Conservation (phyloP, 2,329 filamentous ascomycete species). For the Orbilia oligospora region DNA sequence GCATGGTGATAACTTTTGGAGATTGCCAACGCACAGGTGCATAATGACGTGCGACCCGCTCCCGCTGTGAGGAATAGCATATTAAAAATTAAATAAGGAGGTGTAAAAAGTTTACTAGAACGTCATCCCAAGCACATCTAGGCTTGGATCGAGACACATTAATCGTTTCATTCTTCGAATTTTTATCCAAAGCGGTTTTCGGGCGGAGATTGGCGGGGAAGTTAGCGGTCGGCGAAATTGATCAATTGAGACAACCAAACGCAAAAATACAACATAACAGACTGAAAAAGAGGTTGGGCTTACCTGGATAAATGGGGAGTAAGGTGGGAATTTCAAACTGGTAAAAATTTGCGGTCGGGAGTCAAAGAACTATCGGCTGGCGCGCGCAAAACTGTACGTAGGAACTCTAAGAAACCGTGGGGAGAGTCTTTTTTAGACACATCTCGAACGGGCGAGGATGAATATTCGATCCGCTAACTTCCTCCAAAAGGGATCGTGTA, state of each 20-base stretch:
- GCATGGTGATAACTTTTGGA: conserved; percentile 46
- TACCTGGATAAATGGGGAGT: conserved; percentile 2
- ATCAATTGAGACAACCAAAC: conserved; percentile 43
- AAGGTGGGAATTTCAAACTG: background rate
- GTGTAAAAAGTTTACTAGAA: conserved; percentile 48
- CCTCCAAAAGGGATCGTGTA: background rate
- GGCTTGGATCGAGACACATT: conserved; percentile 14
- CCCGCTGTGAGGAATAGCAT: conserved; percentile 52
- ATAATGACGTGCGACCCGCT: conserved; percentile 61
- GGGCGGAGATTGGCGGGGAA: conserved; percentile 9
- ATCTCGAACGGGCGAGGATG: background rate
- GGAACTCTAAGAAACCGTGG: background rate
- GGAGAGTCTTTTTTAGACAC: background rate
- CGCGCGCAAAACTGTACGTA: background rate
- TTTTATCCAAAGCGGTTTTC: conserved; percentile 23
- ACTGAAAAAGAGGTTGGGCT: conserved; percentile 32
- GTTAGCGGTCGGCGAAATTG: conserved; percentile 47
- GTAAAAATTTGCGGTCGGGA: conserved; percentile 43
- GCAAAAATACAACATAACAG: conserved; percentile 58
- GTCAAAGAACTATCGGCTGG: background rate
- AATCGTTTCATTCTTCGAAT: conserved; percentile 27
- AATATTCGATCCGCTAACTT: background rate
- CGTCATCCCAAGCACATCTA: conserved; percentile 41
- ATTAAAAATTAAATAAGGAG: conserved; percentile 30
- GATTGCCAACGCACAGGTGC: conserved; percentile 60